These are phyloP conservation scores for Eucalyptus marginata DNA, from an alignment of 345 rosid genomes.

Conservation along the genomic window DNA sequence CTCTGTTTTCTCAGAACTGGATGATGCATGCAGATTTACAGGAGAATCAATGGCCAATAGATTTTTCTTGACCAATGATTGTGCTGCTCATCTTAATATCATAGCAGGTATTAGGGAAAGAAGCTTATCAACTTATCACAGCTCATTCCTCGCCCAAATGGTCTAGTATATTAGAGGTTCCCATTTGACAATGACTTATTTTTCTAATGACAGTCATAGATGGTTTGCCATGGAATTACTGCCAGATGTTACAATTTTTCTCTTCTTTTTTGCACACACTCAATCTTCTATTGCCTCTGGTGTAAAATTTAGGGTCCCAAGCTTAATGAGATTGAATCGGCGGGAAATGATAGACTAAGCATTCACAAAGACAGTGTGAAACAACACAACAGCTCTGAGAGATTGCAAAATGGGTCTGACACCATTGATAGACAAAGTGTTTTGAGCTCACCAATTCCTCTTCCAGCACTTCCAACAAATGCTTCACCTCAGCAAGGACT, in stretches of 20 bases:
- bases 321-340: conserved; percentile 19
- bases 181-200: background rate
- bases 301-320: conserved; percentile 3
- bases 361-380: background rate
- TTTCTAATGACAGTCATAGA: background rate
- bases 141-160: background rate
- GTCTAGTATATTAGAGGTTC: background rate
- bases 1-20: background rate
- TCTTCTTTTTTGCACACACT: background rate
- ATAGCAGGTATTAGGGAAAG: background rate
- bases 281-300: background rate
- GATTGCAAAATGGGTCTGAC: conserved; percentile 16
- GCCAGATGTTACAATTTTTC: background rate
- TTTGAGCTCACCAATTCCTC: conserved; percentile 45
- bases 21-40: background rate
- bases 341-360: conserved; percentile 7
- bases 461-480: conserved; percentile 28
- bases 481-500: conserved; percentile 42
- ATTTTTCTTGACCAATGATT: background rate
- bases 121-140: background rate
- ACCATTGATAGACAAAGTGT: background rate
- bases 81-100: background rate
- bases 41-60: background rate
- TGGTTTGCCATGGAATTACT: background rate
- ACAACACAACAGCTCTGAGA: conserved; percentile 9